A percentile compares a stretch with the other conserved stretches of the same genome.
Evolutionary conservation across 768 basidiomycete genomes (phyloP).

Genomic region (Rhodocollybia butyracea): DNA sequence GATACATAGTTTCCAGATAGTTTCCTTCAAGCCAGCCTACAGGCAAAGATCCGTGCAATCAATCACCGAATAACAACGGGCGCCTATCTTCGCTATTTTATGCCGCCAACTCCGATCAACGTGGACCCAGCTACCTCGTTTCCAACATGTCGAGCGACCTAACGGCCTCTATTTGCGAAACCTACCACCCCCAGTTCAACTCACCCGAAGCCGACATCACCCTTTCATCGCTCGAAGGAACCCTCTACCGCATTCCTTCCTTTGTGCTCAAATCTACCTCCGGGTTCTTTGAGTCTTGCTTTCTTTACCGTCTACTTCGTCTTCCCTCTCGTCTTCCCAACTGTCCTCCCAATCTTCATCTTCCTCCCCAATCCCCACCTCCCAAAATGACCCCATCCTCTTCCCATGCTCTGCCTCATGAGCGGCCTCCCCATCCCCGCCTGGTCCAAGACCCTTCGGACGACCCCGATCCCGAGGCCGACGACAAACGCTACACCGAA

Average conservation of each 20-base stretch:
- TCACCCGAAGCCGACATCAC: constrained; percentile 38
- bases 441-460: not conserved
- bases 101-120: too few species aligned
- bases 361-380: constrained; percentile 19
- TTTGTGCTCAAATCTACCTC: constrained; percentile 39
- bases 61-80: too few species aligned
- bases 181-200: constrained; percentile 34
- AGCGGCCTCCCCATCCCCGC: constrained; percentile 34
- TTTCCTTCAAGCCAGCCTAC: too few species aligned
- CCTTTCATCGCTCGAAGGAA: constrained; percentile 38
- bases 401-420: constrained; percentile 38
- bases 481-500: constrained; percentile 14
- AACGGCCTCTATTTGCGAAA: not conserved
- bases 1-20: too few species aligned
- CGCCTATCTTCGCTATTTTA: too few species aligned
- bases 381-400: constrained; percentile 33
- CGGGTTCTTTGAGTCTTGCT: constrained; percentile 34
- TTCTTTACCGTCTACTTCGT: constrained; percentile 15
- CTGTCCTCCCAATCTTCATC: not conserved
- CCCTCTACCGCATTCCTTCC: constrained; percentile 41
- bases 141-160: constrained; percentile 4
- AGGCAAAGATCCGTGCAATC: too few species aligned
- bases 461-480: not conserved
- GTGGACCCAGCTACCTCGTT: too few species aligned
- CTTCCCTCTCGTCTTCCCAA: too few species aligned